phyloP scores from a whole-genome alignment of 495 filamentous ascomycete species.

The Hypoxylon fragiforme region DNA sequence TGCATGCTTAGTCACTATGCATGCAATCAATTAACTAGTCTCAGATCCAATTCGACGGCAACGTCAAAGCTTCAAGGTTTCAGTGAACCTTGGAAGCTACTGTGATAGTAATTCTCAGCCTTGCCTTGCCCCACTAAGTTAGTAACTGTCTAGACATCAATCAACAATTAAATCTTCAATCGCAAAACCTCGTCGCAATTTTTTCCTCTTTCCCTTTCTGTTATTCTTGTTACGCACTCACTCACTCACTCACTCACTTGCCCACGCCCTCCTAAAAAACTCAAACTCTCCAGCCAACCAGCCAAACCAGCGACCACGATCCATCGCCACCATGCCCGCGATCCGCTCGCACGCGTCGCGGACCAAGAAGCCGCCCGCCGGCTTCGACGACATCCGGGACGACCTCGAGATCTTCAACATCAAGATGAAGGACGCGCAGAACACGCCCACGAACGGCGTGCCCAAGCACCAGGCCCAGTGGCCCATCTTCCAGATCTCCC shows the following conservation, averaged over 20 bases:
- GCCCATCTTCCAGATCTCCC: conserved; percentile 96
- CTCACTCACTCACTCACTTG: too few species aligned
- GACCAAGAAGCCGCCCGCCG: conserved; percentile 83
- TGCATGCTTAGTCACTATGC: conserved; percentile 17
- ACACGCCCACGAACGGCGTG: conserved; percentile 57
- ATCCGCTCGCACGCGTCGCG: conserved; percentile 67
- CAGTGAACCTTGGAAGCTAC: too few species aligned
- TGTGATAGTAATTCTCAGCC: conserved; percentile 31
- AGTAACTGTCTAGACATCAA: too few species aligned
- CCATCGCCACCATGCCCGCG: conserved; percentile 70
- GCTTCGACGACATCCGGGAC: conserved; percentile 96
- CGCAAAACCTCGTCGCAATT: too few species aligned
- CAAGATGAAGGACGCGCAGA: conserved; percentile 99
- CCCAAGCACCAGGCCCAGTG: conserved; percentile 84
- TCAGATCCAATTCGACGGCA: background rate
- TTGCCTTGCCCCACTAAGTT: conserved; percentile 31
- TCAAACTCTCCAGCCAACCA: too few species aligned
- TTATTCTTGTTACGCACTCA: too few species aligned
- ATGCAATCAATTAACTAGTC: conserved; percentile 10
- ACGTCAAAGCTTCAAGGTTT: conserved; percentile 21
- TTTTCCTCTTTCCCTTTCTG: background rate
- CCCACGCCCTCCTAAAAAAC: too few species aligned
- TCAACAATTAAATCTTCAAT: too few species aligned
- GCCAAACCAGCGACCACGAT: too few species aligned
- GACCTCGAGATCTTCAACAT: conserved; percentile 93